Percentiles rank a stretch among this genome's conserved stretches.
Evolutionary conservation across 2,329 filamentous ascomycete species (phyloP).

Genomic region (Sporothrix euskadiensis): DNA sequence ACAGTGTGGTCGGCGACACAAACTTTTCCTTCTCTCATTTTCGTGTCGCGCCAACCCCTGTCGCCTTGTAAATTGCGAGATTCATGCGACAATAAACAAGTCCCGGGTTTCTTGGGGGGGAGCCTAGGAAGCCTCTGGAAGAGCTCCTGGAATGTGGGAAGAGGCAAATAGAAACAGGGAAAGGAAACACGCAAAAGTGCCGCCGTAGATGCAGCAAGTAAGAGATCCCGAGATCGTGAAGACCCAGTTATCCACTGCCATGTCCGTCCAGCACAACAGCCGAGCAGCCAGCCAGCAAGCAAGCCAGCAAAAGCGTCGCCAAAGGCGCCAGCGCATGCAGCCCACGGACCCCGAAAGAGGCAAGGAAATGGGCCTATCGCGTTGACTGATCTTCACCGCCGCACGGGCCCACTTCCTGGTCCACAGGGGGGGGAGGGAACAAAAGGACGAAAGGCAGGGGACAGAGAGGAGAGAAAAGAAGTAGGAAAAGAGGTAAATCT

Average conservation of each 20-base stretch:
- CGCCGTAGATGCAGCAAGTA: not conserved
- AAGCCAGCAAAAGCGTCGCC: not conserved
- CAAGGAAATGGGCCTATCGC: slow-evolving; percentile 9
- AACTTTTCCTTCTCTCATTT: not conserved
- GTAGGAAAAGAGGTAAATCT: slow-evolving; percentile 37
- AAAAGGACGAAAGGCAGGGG: slow-evolving; percentile 15
- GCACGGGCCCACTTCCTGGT: slow-evolving; percentile 2
- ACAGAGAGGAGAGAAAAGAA: not conserved
- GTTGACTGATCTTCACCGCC: slow-evolving; percentile 14
- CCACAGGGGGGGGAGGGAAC: slow-evolving; percentile 17
- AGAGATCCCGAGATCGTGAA: slow-evolving; percentile 1
- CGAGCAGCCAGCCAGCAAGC: not conserved
- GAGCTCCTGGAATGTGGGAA: slow-evolving; percentile 19
- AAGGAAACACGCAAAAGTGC: slow-evolving; percentile 1
- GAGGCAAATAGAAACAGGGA: slow-evolving; percentile 13
- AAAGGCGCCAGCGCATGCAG: slow-evolving; percentile 1
- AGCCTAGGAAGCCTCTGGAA: not conserved
- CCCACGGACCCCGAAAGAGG: not conserved
- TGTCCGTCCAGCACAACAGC: not conserved
- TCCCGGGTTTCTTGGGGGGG: not conserved
- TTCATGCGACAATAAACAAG: slow-evolving; percentile 6
- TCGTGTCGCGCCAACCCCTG: slow-evolving; percentile 26
- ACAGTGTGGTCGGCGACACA: not conserved
- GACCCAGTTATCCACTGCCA: not conserved
- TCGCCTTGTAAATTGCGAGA: slow-evolving; percentile 20